Base-by-base conservation (phyloP, 2,329 filamentous ascomycete species). In the Teratosphaeria gauchensis region DNA sequence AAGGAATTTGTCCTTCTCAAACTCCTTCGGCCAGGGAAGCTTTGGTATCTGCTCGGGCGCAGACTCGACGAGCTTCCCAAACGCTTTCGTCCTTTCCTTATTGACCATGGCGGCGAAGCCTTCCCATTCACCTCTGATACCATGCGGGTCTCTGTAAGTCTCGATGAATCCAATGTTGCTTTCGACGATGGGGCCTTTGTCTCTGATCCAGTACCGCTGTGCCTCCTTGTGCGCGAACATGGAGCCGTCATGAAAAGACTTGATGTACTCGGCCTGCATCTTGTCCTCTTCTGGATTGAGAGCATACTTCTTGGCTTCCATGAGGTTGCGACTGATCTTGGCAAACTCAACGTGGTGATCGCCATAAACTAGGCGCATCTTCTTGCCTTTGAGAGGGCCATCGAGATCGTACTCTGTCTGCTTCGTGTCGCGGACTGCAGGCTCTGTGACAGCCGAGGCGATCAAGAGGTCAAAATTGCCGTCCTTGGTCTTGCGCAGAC, bases 1-100 rank as follows among this genome's bases (percentile, higher is more conserved):
- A 38, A 95, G 76, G 74, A 99, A 99, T 69, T 88, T 91, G 77
- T 96, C 92, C 75, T 97, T 97, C 72, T 99, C 94, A 65, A 97
- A 99, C 0, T 90, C 88, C 53, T 83, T 82, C 38, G 80, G 78
- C 94, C 94, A 99, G 0, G 94, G 94, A 14, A 99, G 78, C 62
- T 95, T 84, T 6, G 91, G 90, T 56, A 99, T 96, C 71, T 96
- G 86, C 53, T 79, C 78, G 11, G 91, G 88, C 0, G 94, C 92
- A 30, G 86, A 86, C 21, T 86, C 81, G 4, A 97, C 94, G 1
- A 97, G 83, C 65, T 88, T 87, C 7, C 87, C 88, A 70, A 97
- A 97, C 1, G 92, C 90, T 59, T 83, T 83, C 1, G 92, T 99
- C 21, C 92, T 86, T 72, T 96, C 92, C 69, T 92, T 80, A 75